These are phyloP conservation scores for Cordyceps militaris DNA, from an alignment of 2,329 filamentous ascomycete species.

Conservation along the genomic window DNA sequence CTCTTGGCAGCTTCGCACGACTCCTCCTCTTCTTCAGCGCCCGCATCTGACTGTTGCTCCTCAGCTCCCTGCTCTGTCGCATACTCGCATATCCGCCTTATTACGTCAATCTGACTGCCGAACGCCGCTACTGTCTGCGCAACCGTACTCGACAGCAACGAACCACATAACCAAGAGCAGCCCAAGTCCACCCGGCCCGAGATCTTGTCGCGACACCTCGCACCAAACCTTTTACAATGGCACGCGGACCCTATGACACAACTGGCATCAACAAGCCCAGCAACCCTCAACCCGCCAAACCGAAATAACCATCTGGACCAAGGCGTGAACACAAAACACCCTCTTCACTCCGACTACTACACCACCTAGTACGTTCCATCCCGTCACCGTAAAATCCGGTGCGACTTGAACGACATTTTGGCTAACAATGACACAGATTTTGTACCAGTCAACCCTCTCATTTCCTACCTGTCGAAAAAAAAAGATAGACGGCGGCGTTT, in stretches of 20 bases:
- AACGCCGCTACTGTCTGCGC: not conserved
- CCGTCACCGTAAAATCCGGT: not conserved
- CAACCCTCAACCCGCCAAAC: conserved; percentile 11
- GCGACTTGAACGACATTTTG: not conserved
- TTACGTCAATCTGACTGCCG: not conserved
- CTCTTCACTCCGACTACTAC: not conserved
- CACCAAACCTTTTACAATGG: conserved; percentile 1
- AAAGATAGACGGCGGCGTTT: conserved; percentile 13
- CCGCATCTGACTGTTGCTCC: not conserved
- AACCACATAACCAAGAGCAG: not conserved
- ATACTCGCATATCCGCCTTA: not conserved
- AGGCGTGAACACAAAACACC: not conserved
- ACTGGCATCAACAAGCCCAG: conserved; percentile 13
- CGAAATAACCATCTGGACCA: conserved; percentile 3
- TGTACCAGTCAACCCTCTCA: not conserved
- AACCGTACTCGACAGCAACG: not conserved
- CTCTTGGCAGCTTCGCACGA: not conserved
- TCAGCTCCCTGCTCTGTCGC: conserved; percentile 1
- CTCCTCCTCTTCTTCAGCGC: not conserved
- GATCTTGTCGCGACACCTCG: not conserved
- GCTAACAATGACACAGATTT: conserved; percentile 1
- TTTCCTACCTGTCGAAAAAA: conserved; percentile 12
- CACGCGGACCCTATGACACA: conserved; percentile 14
- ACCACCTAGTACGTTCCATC: not conserved
- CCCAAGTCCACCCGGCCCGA: not conserved